Evolutionary conservation across 1,284 basidiomycete species (phyloP), one percentile per base, ranked within the genome.

Genomic region (Mycena sp.): DNA sequence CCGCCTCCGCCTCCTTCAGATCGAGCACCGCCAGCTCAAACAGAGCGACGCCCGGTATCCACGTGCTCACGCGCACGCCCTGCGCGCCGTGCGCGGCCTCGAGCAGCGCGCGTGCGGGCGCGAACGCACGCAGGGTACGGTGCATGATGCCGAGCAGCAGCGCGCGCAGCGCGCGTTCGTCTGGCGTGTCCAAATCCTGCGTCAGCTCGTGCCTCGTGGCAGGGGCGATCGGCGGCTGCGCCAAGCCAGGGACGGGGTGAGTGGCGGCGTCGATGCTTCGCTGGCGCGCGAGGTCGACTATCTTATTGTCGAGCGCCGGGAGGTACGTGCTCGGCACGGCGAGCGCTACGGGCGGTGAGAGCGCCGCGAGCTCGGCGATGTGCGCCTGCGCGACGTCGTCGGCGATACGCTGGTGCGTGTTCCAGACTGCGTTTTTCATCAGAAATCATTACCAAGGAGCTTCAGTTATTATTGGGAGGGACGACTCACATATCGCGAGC

Each of bases 11-110:
- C 66, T 87, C 85, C 72, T 85, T 85, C 67, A 91, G 76, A 63
- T 89, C 87, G 23, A 89, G 70, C 30, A 90, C 88, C 0, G 88
- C 87, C 10, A 88, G 75, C 74, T 93, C 91, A 65, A 91, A 91
- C 69, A 82, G 74, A 23, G 88, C 83, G 2, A 92, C 80, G 7
- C 89, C 86, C 3, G 78, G 81, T 6, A 91, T 83, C 91, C 91
- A 93, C 1, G 85, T 88, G 67, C 82, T 86, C 30, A 83, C 80
- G 21, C 79, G 77, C 30, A 84, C 73, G 26, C 72, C 57, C 30
- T 85, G 80, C 19, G 78, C 76, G 9, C 72, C 74, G 51, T 80
- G 73, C 0, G 88, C 86, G 28, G 89, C 85, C 9, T 73, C 69
- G 23, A 92, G 77, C 68, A 86, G 84, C 0, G 71, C 69, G 3